A percentile compares a stretch with the other conserved stretches of the same genome.
Conservation (phyloP, 495 filamentous ascomycete species). For the Podospora tetraspora region DNA sequence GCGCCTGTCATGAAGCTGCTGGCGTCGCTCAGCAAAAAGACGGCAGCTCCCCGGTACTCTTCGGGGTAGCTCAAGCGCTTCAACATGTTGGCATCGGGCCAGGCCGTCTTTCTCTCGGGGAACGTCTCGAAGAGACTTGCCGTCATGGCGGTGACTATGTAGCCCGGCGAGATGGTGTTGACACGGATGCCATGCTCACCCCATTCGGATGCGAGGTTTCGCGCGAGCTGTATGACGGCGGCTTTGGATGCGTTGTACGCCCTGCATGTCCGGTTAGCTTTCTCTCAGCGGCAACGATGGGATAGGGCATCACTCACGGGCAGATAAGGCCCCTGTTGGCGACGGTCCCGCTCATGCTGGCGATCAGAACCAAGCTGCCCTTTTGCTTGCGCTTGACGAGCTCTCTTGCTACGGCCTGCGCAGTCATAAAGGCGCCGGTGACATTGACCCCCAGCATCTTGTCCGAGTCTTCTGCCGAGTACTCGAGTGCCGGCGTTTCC, state of each 20-base stretch:
- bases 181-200: slow-evolving; percentile 82
- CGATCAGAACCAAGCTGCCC: slow-evolving; percentile 70
- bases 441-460: slow-evolving; percentile 70
- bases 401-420: slow-evolving; percentile 68
- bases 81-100: slow-evolving; percentile 88
- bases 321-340: slow-evolving; percentile 59
- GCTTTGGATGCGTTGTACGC: slow-evolving; percentile 92
- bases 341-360: slow-evolving; percentile 73
- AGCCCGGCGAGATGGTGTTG: slow-evolving; percentile 92
- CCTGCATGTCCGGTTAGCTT: slow-evolving; percentile 33
- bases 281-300: not conserved
- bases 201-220: slow-evolving; percentile 87
- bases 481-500: slow-evolving; percentile 63
- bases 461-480: slow-evolving; percentile 56
- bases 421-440: slow-evolving; percentile 71
- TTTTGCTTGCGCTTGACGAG: slow-evolving; percentile 57
- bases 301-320: slow-evolving; percentile 31
- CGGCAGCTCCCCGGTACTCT: slow-evolving; percentile 73
- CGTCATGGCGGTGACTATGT: slow-evolving; percentile 92
- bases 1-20: slow-evolving; percentile 82
- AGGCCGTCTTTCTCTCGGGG: slow-evolving; percentile 69
- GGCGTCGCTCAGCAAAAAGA: slow-evolving; percentile 84
- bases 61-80: slow-evolving; percentile 69
- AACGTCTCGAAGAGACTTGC: slow-evolving; percentile 67
- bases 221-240: slow-evolving; percentile 74